phyloP scores from a whole-genome alignment of 495 filamentous ascomycete genomes.

The Podospora appendiculata region DNA sequence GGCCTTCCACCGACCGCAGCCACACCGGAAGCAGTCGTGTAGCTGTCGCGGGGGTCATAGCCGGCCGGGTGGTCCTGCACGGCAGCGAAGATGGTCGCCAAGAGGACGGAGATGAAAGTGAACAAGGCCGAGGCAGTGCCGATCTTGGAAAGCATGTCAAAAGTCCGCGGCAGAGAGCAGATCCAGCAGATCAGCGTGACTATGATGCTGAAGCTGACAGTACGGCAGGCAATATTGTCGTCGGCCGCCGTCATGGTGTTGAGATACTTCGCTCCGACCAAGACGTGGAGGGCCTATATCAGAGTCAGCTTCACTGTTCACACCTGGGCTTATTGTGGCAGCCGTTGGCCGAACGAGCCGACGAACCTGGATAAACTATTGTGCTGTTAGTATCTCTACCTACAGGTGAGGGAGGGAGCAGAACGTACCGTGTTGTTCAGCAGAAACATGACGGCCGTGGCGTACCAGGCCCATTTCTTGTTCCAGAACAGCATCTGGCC shows the following conservation, averaged over 20 bases:
- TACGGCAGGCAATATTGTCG: conserved; percentile 51
- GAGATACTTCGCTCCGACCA: conserved; percentile 72
- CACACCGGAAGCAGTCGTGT: conserved; percentile 23
- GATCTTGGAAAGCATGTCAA: conserved; percentile 64
- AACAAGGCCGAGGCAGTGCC: conserved; percentile 71
- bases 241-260: conserved; percentile 62
- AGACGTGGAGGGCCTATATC: conserved; percentile 56
- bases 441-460: conserved; percentile 81
- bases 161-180: conserved; percentile 75
- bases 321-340: neutral
- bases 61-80: conserved; percentile 60
- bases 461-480: conserved; percentile 71
- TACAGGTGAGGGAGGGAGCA: conserved; percentile 26
- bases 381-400: conserved; percentile 16
- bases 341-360: no score
- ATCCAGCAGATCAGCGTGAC: conserved; percentile 62
- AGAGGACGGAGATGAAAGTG: conserved; percentile 76
- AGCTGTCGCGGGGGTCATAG: conserved; percentile 42
- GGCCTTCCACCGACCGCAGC: conserved; percentile 44
- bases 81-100: conserved; percentile 71
- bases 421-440: conserved; percentile 82
- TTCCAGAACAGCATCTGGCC: conserved; percentile 83
- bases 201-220: conserved; percentile 65
- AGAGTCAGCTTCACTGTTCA: conserved; percentile 21
- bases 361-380: conserved; percentile 10